phyloP scores from a whole-genome alignment of 1,139 yeast species.

The Pneumocystis canis region DNA sequence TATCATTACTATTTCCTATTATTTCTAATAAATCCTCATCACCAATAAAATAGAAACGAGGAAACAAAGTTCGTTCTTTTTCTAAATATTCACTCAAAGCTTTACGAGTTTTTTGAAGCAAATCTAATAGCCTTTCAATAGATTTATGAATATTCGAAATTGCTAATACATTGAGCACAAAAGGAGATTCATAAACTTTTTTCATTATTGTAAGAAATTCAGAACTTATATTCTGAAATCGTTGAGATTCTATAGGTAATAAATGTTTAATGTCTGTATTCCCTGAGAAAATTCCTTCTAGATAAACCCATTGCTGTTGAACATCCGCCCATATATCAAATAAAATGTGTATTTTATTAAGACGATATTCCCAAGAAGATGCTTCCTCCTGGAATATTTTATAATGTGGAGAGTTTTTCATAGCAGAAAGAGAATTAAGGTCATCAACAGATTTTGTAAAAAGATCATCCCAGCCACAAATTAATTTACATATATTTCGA shows the following conservation, averaged over 20 bases:
- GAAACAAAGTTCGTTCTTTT: conserved; percentile 59
- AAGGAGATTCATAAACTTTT: conserved; percentile 35
- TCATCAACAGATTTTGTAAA: conserved; percentile 50
- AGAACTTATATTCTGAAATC: conserved; percentile 50
- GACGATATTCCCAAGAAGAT: conserved; percentile 38
- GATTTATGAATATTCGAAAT: conserved; percentile 37
- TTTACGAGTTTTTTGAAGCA: conserved; percentile 43
- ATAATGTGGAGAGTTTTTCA: conserved; percentile 57
- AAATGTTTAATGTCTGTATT: conserved; percentile 45
- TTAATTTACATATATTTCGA: conserved; percentile 39
- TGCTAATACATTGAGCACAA: conserved; percentile 44
- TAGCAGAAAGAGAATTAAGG: conserved; percentile 46
- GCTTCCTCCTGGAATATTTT: conserved; percentile 49
- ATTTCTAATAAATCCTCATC: conserved; percentile 79
- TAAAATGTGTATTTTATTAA: conserved; percentile 38
- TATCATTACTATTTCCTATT: conserved; percentile 50
- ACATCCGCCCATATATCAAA: conserved; percentile 69
- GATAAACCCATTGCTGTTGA: conserved; percentile 79
- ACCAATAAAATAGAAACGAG: conserved; percentile 77
- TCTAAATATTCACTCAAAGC: conserved; percentile 71
- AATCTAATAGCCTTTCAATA: conserved; percentile 41
- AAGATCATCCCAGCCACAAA: conserved; percentile 54
- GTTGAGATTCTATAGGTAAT: conserved; percentile 53
- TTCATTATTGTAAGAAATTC: conserved; percentile 45
- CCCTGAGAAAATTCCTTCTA: conserved; percentile 54